Percentiles rank a stretch among this genome's conserved stretches.
phyloP scores from a whole-genome alignment of 2,329 filamentous ascomycete species.

The Aureobasidium lini region DNA sequence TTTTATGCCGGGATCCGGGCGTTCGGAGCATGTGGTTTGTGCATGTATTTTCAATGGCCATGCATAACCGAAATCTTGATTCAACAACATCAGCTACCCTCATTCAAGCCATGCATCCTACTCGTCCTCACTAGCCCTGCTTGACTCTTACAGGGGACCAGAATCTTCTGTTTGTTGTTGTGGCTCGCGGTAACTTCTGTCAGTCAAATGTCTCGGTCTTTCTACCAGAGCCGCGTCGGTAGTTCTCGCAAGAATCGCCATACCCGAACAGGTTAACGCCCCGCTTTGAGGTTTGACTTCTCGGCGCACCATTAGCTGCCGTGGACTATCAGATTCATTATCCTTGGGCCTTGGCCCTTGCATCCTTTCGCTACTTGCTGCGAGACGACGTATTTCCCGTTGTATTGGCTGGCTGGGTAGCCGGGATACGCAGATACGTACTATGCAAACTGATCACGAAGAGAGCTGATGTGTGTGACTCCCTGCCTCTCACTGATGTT shows the following conservation, averaged over 20 bases:
- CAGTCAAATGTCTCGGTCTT: not conserved
- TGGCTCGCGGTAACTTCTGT: not conserved
- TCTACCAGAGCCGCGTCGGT: not conserved
- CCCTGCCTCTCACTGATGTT: too few relatives aligned
- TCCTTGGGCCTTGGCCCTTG: not conserved
- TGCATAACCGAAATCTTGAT: not conserved
- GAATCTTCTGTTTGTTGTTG: too few relatives aligned
- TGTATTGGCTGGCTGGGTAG: not conserved
- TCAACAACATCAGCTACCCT: not conserved
- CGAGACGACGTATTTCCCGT: not conserved
- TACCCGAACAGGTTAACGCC: not conserved
- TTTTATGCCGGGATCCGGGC: not conserved
- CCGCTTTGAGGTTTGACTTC: not conserved
- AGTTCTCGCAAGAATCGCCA: not conserved
- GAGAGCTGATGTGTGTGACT: not conserved
- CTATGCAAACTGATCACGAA: not conserved
- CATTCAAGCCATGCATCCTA: too few relatives aligned
- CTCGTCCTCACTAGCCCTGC: too few relatives aligned
- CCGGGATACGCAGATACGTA: not conserved
- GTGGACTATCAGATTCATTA: not conserved
- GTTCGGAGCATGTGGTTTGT: slow-evolving; percentile 5
- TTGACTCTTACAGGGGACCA: not conserved
- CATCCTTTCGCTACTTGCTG: not conserved
- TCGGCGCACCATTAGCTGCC: slow-evolving; percentile 1
- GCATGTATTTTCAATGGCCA: not conserved